Evolutionary conservation across 139 green algal genomes (phyloP).

Genomic region (Ettlia oleoabundans): DNA sequence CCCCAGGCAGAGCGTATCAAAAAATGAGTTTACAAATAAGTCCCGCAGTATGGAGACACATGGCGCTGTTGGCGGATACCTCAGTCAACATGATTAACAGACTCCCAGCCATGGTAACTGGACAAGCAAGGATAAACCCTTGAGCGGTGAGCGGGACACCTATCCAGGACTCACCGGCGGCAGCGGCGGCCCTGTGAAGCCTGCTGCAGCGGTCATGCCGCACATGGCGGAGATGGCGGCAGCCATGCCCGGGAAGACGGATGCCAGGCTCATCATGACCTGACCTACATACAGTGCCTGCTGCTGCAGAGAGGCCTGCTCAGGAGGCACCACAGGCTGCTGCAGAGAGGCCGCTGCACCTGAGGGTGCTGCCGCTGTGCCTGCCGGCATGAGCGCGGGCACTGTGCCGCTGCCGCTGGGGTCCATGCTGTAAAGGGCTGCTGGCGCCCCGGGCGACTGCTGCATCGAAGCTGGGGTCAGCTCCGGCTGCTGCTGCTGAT

Average conservation of each 20-base stretch:
- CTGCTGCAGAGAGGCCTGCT: constrained; percentile 12
- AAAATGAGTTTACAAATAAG: too few species aligned
- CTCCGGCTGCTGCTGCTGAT: neutral
- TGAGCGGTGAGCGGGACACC: neutral
- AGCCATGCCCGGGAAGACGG: constrained; percentile 41
- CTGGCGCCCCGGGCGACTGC: neutral
- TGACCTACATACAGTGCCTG: constrained; percentile 37
- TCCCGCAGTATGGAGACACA: too few species aligned
- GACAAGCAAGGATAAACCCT: too few species aligned
- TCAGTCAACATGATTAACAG: neutral
- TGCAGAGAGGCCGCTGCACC: neutral
- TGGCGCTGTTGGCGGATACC: too few species aligned
- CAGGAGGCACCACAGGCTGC: neutral
- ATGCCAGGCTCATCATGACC: constrained; percentile 43
- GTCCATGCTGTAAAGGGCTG: neutral
- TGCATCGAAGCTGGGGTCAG: neutral
- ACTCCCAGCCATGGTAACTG: neutral
- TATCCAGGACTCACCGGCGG: constrained; percentile 8
- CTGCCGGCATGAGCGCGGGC: neutral
- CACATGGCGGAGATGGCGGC: constrained; percentile 36
- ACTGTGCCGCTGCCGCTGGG: neutral
- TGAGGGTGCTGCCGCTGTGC: neutral
- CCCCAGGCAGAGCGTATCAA: neutral
- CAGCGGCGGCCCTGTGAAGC: constrained; percentile 24
- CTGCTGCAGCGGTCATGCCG: constrained; percentile 21